Base-by-base conservation (phyloP, 164 flowering plant species). In the Aristolochia fimbriata region DNA sequence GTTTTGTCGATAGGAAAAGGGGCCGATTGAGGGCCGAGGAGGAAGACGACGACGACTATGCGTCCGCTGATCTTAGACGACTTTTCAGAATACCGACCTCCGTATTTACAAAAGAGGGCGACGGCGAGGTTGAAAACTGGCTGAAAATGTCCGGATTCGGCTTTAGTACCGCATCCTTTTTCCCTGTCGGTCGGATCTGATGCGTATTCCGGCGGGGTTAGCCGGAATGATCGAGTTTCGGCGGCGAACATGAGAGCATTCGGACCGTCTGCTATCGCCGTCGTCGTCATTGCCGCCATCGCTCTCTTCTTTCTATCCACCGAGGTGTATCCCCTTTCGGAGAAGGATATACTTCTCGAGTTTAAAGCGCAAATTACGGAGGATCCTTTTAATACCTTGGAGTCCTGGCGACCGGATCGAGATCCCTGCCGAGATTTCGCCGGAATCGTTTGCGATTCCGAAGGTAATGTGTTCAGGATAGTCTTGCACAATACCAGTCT, bases 401-500 rank as follows among this genome's bases (percentile, higher is more conserved):
- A 60, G 22, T 77, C 85, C 12, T 94, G 99, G 99, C 78, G 70
- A 69, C 65, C 68, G 0, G 69, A 62, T 59, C 65, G 67, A 20
- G 62, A 73, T 70, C 89, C 80, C 45, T 91, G 99, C 70, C 57
- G 22, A 12, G 73, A 79, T 61, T 94, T 50, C 70, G 60, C 21
- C 17, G 99, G 99, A 16, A 80, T 94, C 10, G 68, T 61, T 57
- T 91, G 99, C 60, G 78, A 85, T 67, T 65, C 83, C 1, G 75
- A 48, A 24, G 91, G 86, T 14, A 73, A 78, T 61, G 92, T 91
- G 21, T 85, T 71, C 31, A 87, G 64, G 71, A 87, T 94, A 46
- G 78, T 82, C 30, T 51, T 91, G 63, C 85, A 92, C 94, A 88
- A 88, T 70, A 76, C 82, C 3, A 81, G 86, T 59, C 80, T 94